phyloP scores from a whole-genome alignment of 2,329 filamentous ascomycete species.

The Aspergillus japonicus region DNA sequence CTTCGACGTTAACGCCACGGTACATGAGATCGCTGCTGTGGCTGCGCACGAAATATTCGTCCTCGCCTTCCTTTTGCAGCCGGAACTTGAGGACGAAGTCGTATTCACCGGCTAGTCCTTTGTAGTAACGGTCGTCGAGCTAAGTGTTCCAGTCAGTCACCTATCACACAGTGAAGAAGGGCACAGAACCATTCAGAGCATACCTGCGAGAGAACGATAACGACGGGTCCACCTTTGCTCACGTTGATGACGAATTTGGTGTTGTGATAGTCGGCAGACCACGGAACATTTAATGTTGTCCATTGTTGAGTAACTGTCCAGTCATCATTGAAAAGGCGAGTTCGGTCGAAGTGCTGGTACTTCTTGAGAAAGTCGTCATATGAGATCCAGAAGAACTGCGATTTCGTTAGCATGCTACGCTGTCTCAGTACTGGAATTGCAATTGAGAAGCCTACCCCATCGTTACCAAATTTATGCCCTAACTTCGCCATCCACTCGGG shows the following conservation, averaged over 20 bases:
- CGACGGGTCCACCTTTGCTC: constrained; percentile 52
- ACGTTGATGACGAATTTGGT: constrained; percentile 60
- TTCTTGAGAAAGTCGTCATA: constrained; percentile 59
- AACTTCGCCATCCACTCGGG: constrained; percentile 73
- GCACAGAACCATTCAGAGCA: background rate
- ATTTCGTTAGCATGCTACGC: constrained; percentile 7
- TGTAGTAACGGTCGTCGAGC: constrained; percentile 62
- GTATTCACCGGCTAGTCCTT: constrained; percentile 58
- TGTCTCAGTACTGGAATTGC: no score
- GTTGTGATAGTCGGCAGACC: constrained; percentile 61
- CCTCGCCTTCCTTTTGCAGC: constrained; percentile 58
- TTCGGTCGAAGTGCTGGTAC: constrained; percentile 61
- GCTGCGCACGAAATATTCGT: constrained; percentile 59
- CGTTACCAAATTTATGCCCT: constrained; percentile 71
- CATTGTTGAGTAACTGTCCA: constrained; percentile 63
- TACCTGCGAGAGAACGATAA: constrained; percentile 59
- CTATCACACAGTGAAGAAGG: no score
- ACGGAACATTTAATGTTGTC: constrained; percentile 60
- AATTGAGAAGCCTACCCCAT: constrained; percentile 51
- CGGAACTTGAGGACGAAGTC: constrained; percentile 59
- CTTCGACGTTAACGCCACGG: constrained; percentile 73
- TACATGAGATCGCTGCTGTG: constrained; percentile 61
- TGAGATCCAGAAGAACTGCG: constrained; percentile 58
- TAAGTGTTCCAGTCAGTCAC: constrained; percentile 23
- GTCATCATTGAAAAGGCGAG: constrained; percentile 59